phyloP scores from a whole-genome alignment of 192 early-diverging fungal species.

The Rhizophagus sp. region DNA sequence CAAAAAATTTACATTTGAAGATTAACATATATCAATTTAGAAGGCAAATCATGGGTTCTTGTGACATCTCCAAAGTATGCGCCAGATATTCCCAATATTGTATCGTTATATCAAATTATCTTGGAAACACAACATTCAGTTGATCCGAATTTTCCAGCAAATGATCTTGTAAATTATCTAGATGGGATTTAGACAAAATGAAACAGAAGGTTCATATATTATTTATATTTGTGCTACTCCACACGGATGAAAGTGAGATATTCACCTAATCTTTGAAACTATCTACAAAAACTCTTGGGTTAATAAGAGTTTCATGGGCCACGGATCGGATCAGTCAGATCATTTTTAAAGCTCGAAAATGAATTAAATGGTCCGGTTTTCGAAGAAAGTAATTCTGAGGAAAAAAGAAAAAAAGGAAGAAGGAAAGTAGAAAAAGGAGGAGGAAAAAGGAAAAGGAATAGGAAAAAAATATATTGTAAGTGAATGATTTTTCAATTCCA shows the following conservation, averaged over 20 bases:
- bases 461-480: neutral
- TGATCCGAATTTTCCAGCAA: slow-evolving; percentile 11
- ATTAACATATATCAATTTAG: neutral
- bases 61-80: slow-evolving; percentile 28
- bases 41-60: slow-evolving; percentile 26
- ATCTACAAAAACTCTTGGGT: slow-evolving; percentile 16
- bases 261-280: slow-evolving; percentile 23
- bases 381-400: too few species aligned
- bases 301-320: slow-evolving; percentile 21
- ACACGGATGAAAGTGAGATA: neutral
- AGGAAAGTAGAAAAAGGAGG: too few species aligned
- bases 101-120: slow-evolving; percentile 21
- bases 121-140: slow-evolving; percentile 17
- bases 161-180: neutral
- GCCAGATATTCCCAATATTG: slow-evolving; percentile 21
- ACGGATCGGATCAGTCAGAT: slow-evolving; percentile 4
- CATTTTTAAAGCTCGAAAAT: neutral
- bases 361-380: too few species aligned
- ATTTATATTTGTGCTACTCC: too few species aligned
- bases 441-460: too few species aligned
- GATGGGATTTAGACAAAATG: too few species aligned
- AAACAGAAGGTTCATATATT: too few species aligned
- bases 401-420: too few species aligned
- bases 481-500: neutral
- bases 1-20: neutral